Evolutionary conservation across 164 flowering plant species (phyloP), one percentile per base, ranked within the genome.

Genomic region (Tetrastigma voinierianum): DNA sequence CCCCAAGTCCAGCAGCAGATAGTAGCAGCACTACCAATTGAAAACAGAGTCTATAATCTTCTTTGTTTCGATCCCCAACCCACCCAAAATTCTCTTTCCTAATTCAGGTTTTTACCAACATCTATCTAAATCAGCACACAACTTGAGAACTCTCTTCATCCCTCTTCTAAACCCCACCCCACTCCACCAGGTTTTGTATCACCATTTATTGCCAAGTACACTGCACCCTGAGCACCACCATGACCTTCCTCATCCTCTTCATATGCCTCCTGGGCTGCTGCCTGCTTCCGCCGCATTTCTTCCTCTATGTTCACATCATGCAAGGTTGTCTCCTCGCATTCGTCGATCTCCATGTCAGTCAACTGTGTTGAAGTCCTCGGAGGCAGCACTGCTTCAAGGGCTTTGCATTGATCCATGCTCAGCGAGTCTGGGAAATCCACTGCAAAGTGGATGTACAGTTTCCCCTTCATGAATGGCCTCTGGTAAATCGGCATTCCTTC

Each of bases 401-500:
- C 73, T 71, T 82, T 81, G 77, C 83, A 70, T 69, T 77, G 82
- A 8, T 79, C 87, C 2, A 82, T 83, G 67, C 24, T 65, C 51
- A 83, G 46, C 8, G 76, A 62, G 10, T 77, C 82, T 0, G 87
- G 87, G 68, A 83, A 83, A 4, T 87, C 89, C 15, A 87, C 88
- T 0, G 76, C 68, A 74, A 87, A 87, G 68, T 87, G 88, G 52
- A 87, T 82, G 66, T 87, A 87, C 62, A 87, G 19, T 43, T 83
- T 83, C 5, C 89, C 91, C 74, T 63, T 83, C 84, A 83, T 85
- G 70, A 87, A 85, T 3, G 89, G 82, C 76, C 88, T 82, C 73
- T 81, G 84, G 55, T 85, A 83, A 61, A 82, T 74, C 4, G 89
- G 89, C 91, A 87, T 87, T 2, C 91, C 91, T 56, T 87, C 91